Percentiles rank a stretch among this genome's conserved stretches.
These are phyloP conservation scores for Oenanthe sinensis DNA, from an alignment of 129 eudicot genomes.

Conservation along the genomic window DNA sequence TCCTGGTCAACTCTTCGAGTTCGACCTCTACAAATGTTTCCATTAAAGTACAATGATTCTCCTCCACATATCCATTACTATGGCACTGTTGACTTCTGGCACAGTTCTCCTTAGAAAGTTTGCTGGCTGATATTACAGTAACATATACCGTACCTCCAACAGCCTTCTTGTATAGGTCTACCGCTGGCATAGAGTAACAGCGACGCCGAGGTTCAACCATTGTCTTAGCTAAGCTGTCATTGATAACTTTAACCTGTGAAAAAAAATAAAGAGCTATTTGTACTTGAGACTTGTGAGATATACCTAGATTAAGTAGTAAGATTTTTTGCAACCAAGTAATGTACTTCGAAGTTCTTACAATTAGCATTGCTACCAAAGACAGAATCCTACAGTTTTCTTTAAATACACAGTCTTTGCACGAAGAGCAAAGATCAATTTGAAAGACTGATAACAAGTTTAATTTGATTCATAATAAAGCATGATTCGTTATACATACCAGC, in stretches of 20 bases:
- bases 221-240: conserved; percentile 62
- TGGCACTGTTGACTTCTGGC: conserved; percentile 25
- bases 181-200: conserved; percentile 64
- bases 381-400: background rate
- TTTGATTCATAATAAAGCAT: background rate
- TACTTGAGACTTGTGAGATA: background rate
- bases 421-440: background rate
- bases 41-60: conserved; percentile 32
- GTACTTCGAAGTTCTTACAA: background rate
- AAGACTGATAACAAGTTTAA: background rate
- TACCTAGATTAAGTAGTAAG: background rate
- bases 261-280: background rate
- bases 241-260: conserved; percentile 60
- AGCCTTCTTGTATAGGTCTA: conserved; percentile 63
- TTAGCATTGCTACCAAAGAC: background rate
- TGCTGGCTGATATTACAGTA: conserved; percentile 68
- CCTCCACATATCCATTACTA: conserved; percentile 26
- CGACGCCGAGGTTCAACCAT: conserved; percentile 98
- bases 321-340: background rate
- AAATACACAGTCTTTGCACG: background rate
- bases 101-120: conserved; percentile 49
- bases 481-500: conserved; percentile 48
- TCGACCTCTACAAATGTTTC: conserved; percentile 92
- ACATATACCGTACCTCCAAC: conserved; percentile 75
- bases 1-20: conserved; percentile 75